phyloP scores from a whole-genome alignment of 441 rosid species.

The Manihot esculenta region DNA sequence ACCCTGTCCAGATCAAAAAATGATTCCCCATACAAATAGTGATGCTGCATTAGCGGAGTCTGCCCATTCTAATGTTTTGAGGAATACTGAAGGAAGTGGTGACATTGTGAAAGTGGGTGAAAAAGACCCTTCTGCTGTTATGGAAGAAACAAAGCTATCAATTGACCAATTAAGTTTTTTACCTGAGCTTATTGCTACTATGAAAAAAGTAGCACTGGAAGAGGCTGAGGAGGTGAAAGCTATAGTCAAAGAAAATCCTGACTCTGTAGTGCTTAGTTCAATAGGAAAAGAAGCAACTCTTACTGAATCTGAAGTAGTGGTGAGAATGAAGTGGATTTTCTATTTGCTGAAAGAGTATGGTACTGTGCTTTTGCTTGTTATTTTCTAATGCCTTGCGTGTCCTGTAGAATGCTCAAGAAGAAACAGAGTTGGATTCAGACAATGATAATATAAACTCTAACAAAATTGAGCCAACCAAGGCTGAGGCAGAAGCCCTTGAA shows the following conservation, averaged over 20 bases:
- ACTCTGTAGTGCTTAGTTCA: constrained; percentile 28
- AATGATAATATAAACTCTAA: constrained; percentile 49
- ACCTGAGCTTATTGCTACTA: constrained; percentile 69
- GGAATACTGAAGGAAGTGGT: constrained; percentile 31
- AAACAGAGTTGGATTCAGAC: constrained; percentile 65
- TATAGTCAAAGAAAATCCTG: constrained; percentile 48
- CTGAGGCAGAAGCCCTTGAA: constrained; percentile 90
- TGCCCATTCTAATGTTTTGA: constrained; percentile 33
- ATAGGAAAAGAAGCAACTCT: constrained; percentile 34
- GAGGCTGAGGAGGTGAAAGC: constrained; percentile 71
- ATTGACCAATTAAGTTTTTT: constrained; percentile 49
- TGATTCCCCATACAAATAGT: constrained; percentile 24
- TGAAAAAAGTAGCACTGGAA: constrained; percentile 75
- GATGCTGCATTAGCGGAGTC: constrained; percentile 21
- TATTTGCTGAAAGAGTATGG: constrained; percentile 17
- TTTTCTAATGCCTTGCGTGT: constrained; percentile 30
- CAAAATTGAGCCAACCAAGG: constrained; percentile 91
- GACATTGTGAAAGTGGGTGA: constrained; percentile 31
- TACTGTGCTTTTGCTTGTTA: constrained; percentile 13
- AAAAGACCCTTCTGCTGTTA: constrained; percentile 35
- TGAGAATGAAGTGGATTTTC: constrained; percentile 41
- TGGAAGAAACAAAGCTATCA: constrained; percentile 46
- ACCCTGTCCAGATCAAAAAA: constrained; percentile 29
- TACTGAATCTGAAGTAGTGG: constrained; percentile 56
- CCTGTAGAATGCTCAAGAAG: constrained; percentile 60